These are phyloP conservation scores for Chalciporus sphaerocephalus DNA, from an alignment of 768 basidiomycete species.

Conservation along the genomic window DNA sequence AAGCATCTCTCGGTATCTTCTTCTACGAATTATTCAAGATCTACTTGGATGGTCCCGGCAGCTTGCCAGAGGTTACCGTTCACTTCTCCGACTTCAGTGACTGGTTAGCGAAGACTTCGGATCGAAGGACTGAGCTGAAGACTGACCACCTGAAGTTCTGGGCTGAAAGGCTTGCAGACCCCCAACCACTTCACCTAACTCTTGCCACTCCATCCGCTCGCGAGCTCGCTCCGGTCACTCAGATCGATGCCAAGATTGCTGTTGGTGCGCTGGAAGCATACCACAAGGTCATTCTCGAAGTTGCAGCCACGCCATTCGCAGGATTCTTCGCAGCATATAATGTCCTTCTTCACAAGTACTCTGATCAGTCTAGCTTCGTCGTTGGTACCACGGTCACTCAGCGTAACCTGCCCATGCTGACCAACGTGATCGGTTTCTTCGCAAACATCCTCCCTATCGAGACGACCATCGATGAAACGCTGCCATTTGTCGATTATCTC, in stretches of 20 bases:
- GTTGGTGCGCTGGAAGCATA: constrained; percentile 19
- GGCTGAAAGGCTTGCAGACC: constrained; percentile 16
- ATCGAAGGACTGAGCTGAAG: constrained; percentile 25
- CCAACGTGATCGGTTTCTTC: constrained; percentile 29
- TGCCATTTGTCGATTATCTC: constrained; percentile 25
- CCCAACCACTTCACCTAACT: constrained; percentile 18
- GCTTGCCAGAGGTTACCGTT: constrained; percentile 21
- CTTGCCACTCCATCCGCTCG: constrained; percentile 25
- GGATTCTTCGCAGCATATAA: constrained; percentile 32
- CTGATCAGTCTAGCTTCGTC: constrained; percentile 25
- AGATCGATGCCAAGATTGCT: constrained; percentile 23
- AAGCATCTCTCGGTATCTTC: constrained; percentile 28
- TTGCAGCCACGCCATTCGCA: constrained; percentile 24
- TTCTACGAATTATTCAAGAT: constrained; percentile 29
- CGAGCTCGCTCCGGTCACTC: constrained; percentile 28
- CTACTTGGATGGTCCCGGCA: constrained; percentile 25
- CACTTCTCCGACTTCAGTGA: constrained; percentile 22
- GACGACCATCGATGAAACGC: constrained; percentile 22
- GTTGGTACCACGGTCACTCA: constrained; percentile 31
- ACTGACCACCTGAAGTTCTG: constrained; percentile 25
- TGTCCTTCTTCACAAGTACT: constrained; percentile 33
- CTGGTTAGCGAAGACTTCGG: constrained; percentile 27
- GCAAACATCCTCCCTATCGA: constrained; percentile 31
- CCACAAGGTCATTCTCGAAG: constrained; percentile 14
- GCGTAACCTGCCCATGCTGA: constrained; percentile 26